These are phyloP conservation scores for Glycyrrhiza uralensis DNA, from an alignment of 306 rosid species.

Conservation along the genomic window DNA sequence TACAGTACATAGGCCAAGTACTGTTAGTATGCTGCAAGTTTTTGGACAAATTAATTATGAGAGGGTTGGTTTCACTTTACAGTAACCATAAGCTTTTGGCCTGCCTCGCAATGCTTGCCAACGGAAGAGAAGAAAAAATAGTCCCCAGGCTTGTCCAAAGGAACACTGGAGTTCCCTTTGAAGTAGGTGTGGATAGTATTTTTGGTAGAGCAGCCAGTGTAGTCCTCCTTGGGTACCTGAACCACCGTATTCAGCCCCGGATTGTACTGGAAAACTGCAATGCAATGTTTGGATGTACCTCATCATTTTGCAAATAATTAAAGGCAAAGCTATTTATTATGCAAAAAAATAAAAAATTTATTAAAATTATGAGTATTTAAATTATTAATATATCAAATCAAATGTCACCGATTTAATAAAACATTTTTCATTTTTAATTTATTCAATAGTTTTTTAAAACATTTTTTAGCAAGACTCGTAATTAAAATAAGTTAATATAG, in stretches of 20 bases:
- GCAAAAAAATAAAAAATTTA: too few relatives aligned
- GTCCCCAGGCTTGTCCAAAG: conserved; percentile 43
- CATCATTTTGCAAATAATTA: not conserved
- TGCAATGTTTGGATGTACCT: not conserved
- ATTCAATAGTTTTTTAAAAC: too few relatives aligned
- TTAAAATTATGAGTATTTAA: too few relatives aligned
- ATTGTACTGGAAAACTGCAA: conserved; percentile 57
- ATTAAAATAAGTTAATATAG: too few relatives aligned
- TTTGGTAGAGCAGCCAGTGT: conserved; percentile 27
- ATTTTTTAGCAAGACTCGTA: too few relatives aligned
- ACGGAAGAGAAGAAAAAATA: conserved; percentile 50
- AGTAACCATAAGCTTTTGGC: conserved; percentile 56
- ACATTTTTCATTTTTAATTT: too few relatives aligned
- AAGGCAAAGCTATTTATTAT: too few relatives aligned
- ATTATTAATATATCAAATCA: too few relatives aligned
- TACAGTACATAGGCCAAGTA: not conserved
- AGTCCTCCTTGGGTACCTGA: conserved; percentile 41
- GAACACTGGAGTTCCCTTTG: conserved; percentile 40
- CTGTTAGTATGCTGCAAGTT: not conserved
- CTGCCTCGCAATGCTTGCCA: conserved; percentile 74
- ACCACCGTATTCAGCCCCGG: conserved; percentile 46
- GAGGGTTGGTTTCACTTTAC: conserved; percentile 30
- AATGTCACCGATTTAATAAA: too few relatives aligned
- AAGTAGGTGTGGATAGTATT: conserved; percentile 23
- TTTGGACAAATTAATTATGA: not conserved